Percentiles rank a stretch among this genome's conserved stretches.
Evolutionary conservation across 345 rosid species (phyloP).

Genomic region (Schrenkiella parvula): DNA sequence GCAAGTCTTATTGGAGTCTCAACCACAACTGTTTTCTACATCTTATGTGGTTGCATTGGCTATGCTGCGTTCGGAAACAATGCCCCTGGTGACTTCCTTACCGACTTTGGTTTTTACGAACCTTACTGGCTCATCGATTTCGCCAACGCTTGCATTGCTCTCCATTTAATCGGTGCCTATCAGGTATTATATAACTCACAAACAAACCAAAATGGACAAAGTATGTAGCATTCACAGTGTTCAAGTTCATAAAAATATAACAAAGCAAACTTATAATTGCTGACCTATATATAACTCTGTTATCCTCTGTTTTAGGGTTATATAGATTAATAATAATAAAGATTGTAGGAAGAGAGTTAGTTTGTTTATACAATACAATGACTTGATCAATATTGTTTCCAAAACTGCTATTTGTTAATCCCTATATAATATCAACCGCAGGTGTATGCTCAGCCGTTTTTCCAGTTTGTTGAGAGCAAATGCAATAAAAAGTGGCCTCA

Average conservation of each 20-base stretch:
- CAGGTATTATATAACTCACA: constrained; percentile 66
- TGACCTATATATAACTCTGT: background rate
- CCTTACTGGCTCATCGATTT: constrained; percentile 85
- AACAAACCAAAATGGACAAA: constrained; percentile 1
- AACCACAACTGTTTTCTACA: constrained; percentile 67
- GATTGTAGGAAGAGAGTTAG: background rate
- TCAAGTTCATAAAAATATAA: background rate
- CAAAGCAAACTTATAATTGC: background rate
- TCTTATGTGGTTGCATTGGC: constrained; percentile 70
- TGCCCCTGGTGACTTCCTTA: constrained; percentile 87
- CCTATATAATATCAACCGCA: constrained; percentile 7
- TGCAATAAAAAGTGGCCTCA: constrained; percentile 54
- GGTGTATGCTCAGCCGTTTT: constrained; percentile 79
- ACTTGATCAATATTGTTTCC: background rate
- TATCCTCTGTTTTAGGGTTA: background rate
- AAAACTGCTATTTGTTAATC: background rate
- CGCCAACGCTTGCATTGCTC: constrained; percentile 76
- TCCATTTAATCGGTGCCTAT: constrained; percentile 82
- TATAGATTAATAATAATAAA: background rate
- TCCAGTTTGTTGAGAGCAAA: constrained; percentile 51
- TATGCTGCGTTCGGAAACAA: constrained; percentile 82
- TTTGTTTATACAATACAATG: background rate
- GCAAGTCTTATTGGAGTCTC: constrained; percentile 51
- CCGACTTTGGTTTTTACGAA: constrained; percentile 84
- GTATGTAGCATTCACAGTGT: background rate